Evolutionary conservation across 257 asterid genomes (phyloP).

Genomic region (Cruciata laevipes): DNA sequence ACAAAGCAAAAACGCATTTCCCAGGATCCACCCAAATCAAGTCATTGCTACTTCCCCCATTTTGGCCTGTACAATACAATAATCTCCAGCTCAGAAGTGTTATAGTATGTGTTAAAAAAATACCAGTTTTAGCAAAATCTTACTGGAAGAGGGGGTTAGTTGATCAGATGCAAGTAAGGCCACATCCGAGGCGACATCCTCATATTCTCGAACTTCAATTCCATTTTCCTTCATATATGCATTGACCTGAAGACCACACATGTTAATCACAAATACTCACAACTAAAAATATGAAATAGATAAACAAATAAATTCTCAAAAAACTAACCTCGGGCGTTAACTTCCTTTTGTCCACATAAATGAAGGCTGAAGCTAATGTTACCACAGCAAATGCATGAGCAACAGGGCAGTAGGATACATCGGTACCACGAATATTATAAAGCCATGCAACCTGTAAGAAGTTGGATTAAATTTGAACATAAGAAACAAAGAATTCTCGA

Average conservation of each 20-base stretch:
- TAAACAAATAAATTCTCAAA: slow-evolving; percentile 7
- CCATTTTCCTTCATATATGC: slow-evolving; percentile 58
- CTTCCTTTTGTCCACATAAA: slow-evolving; percentile 79
- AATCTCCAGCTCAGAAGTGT: slow-evolving; percentile 14
- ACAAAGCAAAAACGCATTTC: slow-evolving; percentile 73
- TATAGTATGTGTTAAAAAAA: slow-evolving; percentile 1
- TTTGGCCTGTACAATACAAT: slow-evolving; percentile 20
- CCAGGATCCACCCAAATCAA: slow-evolving; percentile 85
- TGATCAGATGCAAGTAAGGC: slow-evolving; percentile 64
- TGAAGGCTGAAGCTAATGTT: slow-evolving; percentile 62
- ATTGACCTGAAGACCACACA: slow-evolving; percentile 38
- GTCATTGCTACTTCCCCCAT: slow-evolving; percentile 31
- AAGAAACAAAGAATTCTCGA: slow-evolving; percentile 5
- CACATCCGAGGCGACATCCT: slow-evolving; percentile 61
- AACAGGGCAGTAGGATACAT: slow-evolving; percentile 77
- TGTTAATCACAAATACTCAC: not conserved
- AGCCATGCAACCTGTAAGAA: slow-evolving; percentile 83
- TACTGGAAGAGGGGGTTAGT: slow-evolving; percentile 34
- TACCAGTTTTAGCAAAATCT: slow-evolving; percentile 16
- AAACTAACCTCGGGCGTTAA: slow-evolving; percentile 66
- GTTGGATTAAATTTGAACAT: slow-evolving; percentile 13
- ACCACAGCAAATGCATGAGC: slow-evolving; percentile 90
- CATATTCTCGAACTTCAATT: slow-evolving; percentile 63
- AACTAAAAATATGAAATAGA: not conserved
- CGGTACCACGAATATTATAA: slow-evolving; percentile 85